Conservation (phyloP, 2,329 filamentous ascomycete genomes). For the Colletotrichum tanaceti region DNA sequence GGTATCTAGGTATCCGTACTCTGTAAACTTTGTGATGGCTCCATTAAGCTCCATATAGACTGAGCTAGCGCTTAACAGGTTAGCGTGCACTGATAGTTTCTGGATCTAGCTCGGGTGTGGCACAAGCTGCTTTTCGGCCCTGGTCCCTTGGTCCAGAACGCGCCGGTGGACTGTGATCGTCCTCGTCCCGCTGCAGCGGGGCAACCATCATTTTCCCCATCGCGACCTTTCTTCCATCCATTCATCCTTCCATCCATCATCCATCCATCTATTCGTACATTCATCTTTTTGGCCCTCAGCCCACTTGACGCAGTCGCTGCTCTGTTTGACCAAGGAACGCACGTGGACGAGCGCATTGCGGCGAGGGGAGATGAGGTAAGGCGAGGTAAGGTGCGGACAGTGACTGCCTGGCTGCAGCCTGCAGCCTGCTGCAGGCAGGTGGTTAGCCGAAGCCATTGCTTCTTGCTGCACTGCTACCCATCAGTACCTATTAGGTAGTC, state of each 20-base stretch:
- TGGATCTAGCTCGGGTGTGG: no score
- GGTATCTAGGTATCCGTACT: no score
- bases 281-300: no score
- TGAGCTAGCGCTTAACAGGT: background rate
- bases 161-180: constrained; percentile 16
- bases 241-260: no score
- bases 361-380: background rate
- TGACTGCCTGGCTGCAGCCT: constrained; percentile 9
- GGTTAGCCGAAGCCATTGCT: background rate
- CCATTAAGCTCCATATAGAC: constrained; percentile 16
- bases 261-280: background rate
- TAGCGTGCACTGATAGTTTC: background rate
- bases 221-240: constrained; percentile 8
- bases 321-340: background rate
- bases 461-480: background rate
- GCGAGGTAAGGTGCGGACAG: background rate
- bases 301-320: background rate
- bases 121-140: background rate
- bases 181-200: constrained; percentile 28
- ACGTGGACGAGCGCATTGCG: no score
- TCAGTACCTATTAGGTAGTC: no score
- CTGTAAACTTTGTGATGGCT: no score
- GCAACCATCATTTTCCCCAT: constrained; percentile 31
- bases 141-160: background rate
- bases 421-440: no score